Evolutionary conservation across 192 early-diverging fungal species (phyloP), one percentile per base, ranked within the genome.

Genomic region (Endogone sp.): DNA sequence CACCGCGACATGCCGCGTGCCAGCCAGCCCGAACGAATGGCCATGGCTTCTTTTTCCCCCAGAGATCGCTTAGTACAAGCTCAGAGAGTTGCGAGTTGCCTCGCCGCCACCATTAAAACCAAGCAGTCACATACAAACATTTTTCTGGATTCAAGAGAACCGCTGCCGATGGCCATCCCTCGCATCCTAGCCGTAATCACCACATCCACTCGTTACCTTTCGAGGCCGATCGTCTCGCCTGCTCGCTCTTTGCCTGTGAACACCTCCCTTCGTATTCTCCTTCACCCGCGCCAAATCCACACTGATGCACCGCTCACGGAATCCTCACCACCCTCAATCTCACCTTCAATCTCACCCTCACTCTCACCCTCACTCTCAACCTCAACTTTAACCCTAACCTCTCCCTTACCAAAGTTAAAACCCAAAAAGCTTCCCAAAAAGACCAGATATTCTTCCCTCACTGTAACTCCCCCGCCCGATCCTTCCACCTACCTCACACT

Each of bases 401-500:
- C 37, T 11, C 37, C 37, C 37, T 1, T 16, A 49, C 37, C 37
- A 6, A 6, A 49, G 16, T 16, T 16, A 16, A 49, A 49, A 16
- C 37, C 37, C 37, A 49, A 49, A 49, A 49, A n/a, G n/a, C n/a
- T n/a, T n/a, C n/a, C n/a, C n/a, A n/a, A 49, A 11, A 49, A 49
- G 16, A 16, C 37, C 16, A 49, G 16, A 49, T 49, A 49, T 49
- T 49, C 16, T 6, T 16, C 37, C 9, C 37, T 16, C 37, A 1
- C 37, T 16, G n/a, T n/a, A n/a, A 0, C 1, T 16, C 37, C 37
- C 9, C 37, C 37, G 16, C 37, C 37, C 6, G 37, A 49, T 16
- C 37, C 37, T 6, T 49, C 37, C 37, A 49, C 9, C 37, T 49
- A 49, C 1, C 37, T 6, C 37, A 87, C 84, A 4, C 29, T 87